These are phyloP conservation scores for Pestalotiopsis sp. DNA, from an alignment of 2,329 filamentous ascomycete species.

Conservation along the genomic window DNA sequence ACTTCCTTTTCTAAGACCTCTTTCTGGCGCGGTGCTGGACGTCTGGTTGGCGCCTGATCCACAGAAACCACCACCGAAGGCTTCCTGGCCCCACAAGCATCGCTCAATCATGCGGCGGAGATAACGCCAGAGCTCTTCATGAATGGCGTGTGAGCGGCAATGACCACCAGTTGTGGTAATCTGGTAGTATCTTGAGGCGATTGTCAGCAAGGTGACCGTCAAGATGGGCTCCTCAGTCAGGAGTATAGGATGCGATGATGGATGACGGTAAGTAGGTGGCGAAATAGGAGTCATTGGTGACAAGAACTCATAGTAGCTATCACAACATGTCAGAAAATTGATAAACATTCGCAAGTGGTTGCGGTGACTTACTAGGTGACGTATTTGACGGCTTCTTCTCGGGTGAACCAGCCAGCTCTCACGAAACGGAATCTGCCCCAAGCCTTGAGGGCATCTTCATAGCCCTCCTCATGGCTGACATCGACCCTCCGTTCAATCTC, in stretches of 20 bases:
- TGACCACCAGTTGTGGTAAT: conserved; percentile 79
- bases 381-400: conserved; percentile 89
- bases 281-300: conserved; percentile 93
- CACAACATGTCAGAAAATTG: neutral
- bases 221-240: conserved; percentile 92
- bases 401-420: conserved; percentile 95
- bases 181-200: conserved; percentile 83
- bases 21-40: conserved; percentile 70
- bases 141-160: conserved; percentile 87
- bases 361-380: conserved; percentile 76
- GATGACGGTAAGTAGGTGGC: conserved; percentile 84
- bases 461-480: conserved; percentile 54
- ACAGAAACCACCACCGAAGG: conserved; percentile 87
- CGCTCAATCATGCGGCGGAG: conserved; percentile 93
- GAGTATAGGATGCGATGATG: conserved; percentile 77
- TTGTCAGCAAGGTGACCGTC: conserved; percentile 87
- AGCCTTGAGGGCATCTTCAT: conserved; percentile 75
- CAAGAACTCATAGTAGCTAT: conserved; percentile 85
- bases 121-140: conserved; percentile 94
- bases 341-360: conserved; percentile 6
- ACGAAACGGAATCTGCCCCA: conserved; percentile 95
- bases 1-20: conserved; percentile 74
- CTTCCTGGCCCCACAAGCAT: conserved; percentile 93
- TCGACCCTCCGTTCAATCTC: conserved; percentile 49
- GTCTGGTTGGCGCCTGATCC: conserved; percentile 70